Base-by-base conservation (phyloP, 768 basidiomycete genomes). In the Lactarius trivialis region DNA sequence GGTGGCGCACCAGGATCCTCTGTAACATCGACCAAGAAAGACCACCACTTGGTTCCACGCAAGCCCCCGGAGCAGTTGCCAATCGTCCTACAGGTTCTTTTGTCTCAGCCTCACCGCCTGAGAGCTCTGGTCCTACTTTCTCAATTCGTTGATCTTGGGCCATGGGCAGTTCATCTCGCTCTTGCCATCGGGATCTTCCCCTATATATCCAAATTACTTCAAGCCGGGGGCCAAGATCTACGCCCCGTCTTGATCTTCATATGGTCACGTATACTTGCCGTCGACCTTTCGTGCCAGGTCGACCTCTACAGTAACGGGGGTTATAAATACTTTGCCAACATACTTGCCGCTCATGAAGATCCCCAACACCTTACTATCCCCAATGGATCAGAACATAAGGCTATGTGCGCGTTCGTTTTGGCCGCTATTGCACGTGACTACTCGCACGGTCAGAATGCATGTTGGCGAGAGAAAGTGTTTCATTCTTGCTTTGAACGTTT, bases 341-440 rank as follows among this genome's bases (percentile, higher is more conserved):
- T 93, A 33, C 79, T 95, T 7, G 83, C 82, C 7, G 78, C 84
- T 30, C 80, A 79, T 61, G 86, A 90, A 41, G 89, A 90, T 58
- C 73, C 77, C 36, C 70, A 76, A 43, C 72, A 77, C 60, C 67
- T 76, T 58, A 71, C 82, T 45, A 83, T 98, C n/a, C 94, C 95
- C 0, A 97, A 99, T 73, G 85, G 86, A 55, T 89, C 90, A 5
- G 97, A 98, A 71, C 94, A 98, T 73, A 91, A 92, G 67, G 94
- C 97, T 1, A 98, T 98, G 96, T 98, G 95, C 71, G 91, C 93
- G 1, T 98, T 98, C 76, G 94, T 98, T 68, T 85, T 98, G 30
- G 82, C 89, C 26, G 85, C 93, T 15, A 85, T 97, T 55, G 86
- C 89, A 43, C 85, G 96, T n/a, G 93, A 93, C 69, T 92, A 88